These are phyloP conservation scores for Castanea sativa DNA, from an alignment of 306 rosid species.

Conservation along the genomic window DNA sequence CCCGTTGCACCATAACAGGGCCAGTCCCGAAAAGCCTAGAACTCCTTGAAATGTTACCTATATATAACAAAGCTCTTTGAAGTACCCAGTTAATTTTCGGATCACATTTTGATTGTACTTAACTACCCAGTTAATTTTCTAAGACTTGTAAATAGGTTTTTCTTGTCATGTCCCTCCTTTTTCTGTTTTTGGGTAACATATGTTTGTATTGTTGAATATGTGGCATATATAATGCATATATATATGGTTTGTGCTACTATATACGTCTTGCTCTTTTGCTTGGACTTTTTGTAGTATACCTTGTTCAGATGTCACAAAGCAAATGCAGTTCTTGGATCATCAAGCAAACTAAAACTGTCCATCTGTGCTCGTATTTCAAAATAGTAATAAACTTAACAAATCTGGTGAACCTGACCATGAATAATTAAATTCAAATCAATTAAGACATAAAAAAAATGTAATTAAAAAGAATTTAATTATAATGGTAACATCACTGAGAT, in stretches of 20 bases:
- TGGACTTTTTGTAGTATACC: background rate
- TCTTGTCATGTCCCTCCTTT: background rate
- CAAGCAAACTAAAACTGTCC: too few species aligned
- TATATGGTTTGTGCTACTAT: background rate
- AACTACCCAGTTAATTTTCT: background rate
- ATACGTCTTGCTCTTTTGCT: background rate
- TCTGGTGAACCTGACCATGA: too few species aligned
- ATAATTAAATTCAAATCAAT: too few species aligned
- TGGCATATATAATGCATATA: background rate
- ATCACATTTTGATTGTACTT: background rate
- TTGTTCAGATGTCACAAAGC: background rate
- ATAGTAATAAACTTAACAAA: too few species aligned
- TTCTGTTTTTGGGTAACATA: background rate
- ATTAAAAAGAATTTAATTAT: background rate
- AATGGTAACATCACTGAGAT: background rate
- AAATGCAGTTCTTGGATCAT: too few species aligned
- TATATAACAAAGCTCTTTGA: background rate
- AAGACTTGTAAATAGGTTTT: background rate
- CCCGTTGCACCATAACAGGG: conserved; percentile 65
- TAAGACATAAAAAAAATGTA: too few species aligned
- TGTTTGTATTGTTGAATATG: background rate
- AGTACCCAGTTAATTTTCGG: background rate
- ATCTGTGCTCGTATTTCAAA: too few species aligned
- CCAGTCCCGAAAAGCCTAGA: conserved; percentile 50
- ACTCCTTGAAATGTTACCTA: conserved; percentile 33